A percentile compares a stretch with the other conserved stretches of the same genome.
Evolutionary conservation across 2,329 filamentous ascomycete genomes (phyloP).

Genomic region (Alternaria dauci): DNA sequence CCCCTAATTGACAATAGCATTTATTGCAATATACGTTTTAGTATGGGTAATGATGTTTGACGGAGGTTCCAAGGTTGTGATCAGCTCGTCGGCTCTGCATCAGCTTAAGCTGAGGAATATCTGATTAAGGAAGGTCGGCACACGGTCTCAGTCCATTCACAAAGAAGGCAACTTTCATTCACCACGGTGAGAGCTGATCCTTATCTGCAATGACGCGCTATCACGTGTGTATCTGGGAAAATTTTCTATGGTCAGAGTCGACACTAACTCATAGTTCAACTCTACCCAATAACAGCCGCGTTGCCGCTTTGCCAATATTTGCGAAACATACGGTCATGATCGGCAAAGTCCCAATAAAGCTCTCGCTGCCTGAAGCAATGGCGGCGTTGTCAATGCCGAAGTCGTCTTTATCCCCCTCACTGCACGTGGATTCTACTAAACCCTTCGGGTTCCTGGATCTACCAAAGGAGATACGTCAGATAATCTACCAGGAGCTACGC

Average conservation of each 20-base stretch:
- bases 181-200: background rate
- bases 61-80: background rate
- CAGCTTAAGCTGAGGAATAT: no score
- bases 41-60: background rate
- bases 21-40: background rate
- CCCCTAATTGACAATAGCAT: background rate
- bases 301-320: background rate
- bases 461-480: constrained; percentile 16
- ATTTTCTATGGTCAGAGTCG: no score
- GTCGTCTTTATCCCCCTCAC: background rate
- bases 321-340: background rate
- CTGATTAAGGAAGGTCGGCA: background rate
- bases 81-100: background rate
- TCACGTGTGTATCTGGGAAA: background rate
- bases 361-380: background rate
- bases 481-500: constrained; percentile 13
- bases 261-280: background rate
- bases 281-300: background rate
- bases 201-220: background rate
- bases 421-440: background rate
- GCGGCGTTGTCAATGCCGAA: background rate
- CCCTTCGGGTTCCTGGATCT: constrained; percentile 16
- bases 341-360: background rate
- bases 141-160: background rate
- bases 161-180: background rate